Percentiles rank a stretch among this genome's conserved stretches.
Conservation (phyloP, 345 rosid species). For the Acer yangbiense region DNA sequence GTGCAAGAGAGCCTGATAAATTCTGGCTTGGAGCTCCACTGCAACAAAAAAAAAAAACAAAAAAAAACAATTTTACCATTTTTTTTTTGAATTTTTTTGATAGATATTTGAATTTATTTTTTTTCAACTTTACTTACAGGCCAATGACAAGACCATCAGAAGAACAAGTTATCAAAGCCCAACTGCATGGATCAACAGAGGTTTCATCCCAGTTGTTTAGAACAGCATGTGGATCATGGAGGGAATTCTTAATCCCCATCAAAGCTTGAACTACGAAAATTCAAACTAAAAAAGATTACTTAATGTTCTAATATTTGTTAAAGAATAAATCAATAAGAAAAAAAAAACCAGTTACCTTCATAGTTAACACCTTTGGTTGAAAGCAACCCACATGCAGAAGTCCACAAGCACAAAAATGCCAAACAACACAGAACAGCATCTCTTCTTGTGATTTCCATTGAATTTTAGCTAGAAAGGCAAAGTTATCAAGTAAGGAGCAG, state of each 20-base stretch:
- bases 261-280: conserved; percentile 67
- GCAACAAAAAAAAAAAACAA: conserved; percentile 25
- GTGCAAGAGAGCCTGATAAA: conserved; percentile 70
- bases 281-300: neutral
- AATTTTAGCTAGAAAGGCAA: conserved; percentile 16
- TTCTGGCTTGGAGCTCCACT: conserved; percentile 88
- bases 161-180: conserved; percentile 77
- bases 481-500: conserved; percentile 19
- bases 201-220: conserved; percentile 71
- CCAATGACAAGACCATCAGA: conserved; percentile 57
- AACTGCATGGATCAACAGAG: conserved; percentile 89
- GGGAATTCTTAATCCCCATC: conserved; percentile 49
- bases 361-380: conserved; percentile 79
- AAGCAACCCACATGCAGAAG: conserved; percentile 56
- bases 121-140: conserved; percentile 61
- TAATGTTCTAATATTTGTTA: neutral
- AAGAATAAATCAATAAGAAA: neutral
- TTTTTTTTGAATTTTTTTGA: no score
- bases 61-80: neutral
- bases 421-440: conserved; percentile 28
- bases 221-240: conserved; percentile 69
- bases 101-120: neutral
- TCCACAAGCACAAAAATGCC: conserved; percentile 41
- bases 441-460: conserved; percentile 42
- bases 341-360: conserved; percentile 61